Base-by-base conservation (phyloP, 2,329 filamentous ascomycete species). In the Exophiala viscosa region DNA sequence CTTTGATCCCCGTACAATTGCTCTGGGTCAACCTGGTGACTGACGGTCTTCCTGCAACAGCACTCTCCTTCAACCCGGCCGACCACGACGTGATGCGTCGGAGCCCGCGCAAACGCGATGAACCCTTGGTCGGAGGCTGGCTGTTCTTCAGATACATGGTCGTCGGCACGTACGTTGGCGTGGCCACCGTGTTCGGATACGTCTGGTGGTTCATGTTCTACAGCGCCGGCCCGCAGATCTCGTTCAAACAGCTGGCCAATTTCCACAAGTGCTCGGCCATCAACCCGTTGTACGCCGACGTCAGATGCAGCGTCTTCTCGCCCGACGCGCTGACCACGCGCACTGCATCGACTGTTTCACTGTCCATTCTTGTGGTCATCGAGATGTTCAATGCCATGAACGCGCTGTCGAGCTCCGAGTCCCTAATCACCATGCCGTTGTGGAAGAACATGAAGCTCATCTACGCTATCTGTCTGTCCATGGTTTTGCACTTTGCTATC, bases 131-230 rank as follows among this genome's bases (percentile, higher is more conserved):
- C 48, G 86, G 89, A 40, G 90, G 91, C 54, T 99, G 93, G 93
- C 76, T 99, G 35, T 96, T 99, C 77, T 90, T 97, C 81, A 85
- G 93, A 48, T 99, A 99, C 73, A 84, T 99, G 77, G 85, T 97
- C 45, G 93, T 99, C 64, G 93, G 93, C 57, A 90, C 84, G 7
- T 99, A 99, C 60, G 93, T 99, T 53, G 93, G 93, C 67, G 78
- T 90, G 36, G 93, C 93, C 48, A 99, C 93, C 3, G 95, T 99
- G 15, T 90, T 87, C 66, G 93, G 95, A 41, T 99, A 99, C 68
- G 92, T 90, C n/a, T 99, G 93, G 93, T 99, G 90, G 89, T 99
- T 97, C 78, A 91, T 99, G 87, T 96, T 87, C 78, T 92, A 97
- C 75, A 74, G 84, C 7, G 83, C 85, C 61, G 93, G 93, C 0